Percentiles rank a stretch among this genome's conserved stretches.
Conservation (phyloP, 306 rosid species). For the Cajanus cajan region DNA sequence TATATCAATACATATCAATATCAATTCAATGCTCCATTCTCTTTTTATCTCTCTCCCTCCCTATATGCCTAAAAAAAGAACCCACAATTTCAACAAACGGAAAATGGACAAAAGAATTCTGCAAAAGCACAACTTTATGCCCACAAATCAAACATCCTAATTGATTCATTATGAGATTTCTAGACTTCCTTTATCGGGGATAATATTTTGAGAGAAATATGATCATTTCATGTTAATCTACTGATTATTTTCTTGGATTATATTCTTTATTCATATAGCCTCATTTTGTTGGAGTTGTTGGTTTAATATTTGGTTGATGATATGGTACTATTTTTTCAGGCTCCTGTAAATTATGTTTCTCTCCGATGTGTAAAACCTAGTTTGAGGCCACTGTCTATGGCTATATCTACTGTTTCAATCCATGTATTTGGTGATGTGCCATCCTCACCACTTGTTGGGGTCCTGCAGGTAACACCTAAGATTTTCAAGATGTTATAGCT, state of each 20-base stretch:
- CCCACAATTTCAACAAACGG: neutral
- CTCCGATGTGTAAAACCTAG: conserved; percentile 82
- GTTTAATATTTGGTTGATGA: conserved; percentile 27
- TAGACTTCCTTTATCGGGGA: neutral
- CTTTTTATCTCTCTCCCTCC: neutral
- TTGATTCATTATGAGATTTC: neutral
- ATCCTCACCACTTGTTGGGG: conserved; percentile 94
- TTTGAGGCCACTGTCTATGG: conserved; percentile 89
- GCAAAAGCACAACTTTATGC: neutral
- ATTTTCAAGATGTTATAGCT: conserved; percentile 19
- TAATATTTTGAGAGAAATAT: neutral
- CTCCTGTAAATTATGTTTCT: conserved; percentile 86
- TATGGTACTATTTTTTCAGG: conserved; percentile 56
- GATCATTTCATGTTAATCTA: conserved; percentile 1
- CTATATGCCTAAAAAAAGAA: neutral
- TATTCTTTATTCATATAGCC: conserved; percentile 5
- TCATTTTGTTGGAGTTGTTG: conserved; percentile 3
- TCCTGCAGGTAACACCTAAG: conserved; percentile 67
- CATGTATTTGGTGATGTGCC: conserved; percentile 94
- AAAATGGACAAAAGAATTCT: neutral
- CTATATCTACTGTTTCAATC: conserved; percentile 84
- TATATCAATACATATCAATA: neutral
- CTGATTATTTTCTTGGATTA: conserved; percentile 14
- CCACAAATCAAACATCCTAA: conserved; percentile 8
- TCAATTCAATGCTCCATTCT: neutral